Percentiles rank a stretch among this genome's conserved stretches.
These are phyloP conservation scores for Blastocystis sp. DNA, from an alignment of 352 stramenopile genomes.

Conservation along the genomic window DNA sequence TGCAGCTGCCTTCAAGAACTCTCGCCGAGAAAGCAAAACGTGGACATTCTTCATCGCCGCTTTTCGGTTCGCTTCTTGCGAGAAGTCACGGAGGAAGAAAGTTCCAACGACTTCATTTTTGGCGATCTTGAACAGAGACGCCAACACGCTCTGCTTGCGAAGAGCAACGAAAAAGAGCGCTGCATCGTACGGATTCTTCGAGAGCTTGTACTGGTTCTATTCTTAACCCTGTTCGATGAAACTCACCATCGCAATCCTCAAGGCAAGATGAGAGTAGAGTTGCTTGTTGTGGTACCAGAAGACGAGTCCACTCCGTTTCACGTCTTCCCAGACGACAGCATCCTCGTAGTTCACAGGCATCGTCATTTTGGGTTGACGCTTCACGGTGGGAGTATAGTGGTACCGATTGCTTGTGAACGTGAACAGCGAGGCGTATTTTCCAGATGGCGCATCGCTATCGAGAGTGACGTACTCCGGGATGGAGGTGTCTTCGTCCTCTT, in stretches of 20 bases:
- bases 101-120: neutral
- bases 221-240: neutral
- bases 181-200: neutral
- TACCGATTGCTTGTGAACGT: slow-evolving; percentile 47
- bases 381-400: neutral
- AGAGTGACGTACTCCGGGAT: neutral
- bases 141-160: neutral
- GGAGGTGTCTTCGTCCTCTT: neutral
- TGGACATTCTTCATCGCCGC: slow-evolving; percentile 49
- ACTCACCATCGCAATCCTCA: neutral
- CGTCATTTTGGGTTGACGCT: neutral
- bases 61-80: neutral
- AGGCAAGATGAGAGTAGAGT: neutral
- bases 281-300: neutral
- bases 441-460: neutral
- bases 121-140: slow-evolving; percentile 22
- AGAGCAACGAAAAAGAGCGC: slow-evolving; percentile 21
- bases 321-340: neutral
- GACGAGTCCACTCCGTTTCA: neutral
- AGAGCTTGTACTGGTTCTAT: slow-evolving; percentile 39
- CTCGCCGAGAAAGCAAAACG: slow-evolving; percentile 19
- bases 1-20: slow-evolving; percentile 37
- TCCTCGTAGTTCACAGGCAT: neutral
- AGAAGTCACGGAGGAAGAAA: slow-evolving; percentile 53
- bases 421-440: slow-evolving; percentile 8